Evolutionary conservation across 345 rosid genomes (phyloP).

Genomic region (Acer negundo): DNA sequence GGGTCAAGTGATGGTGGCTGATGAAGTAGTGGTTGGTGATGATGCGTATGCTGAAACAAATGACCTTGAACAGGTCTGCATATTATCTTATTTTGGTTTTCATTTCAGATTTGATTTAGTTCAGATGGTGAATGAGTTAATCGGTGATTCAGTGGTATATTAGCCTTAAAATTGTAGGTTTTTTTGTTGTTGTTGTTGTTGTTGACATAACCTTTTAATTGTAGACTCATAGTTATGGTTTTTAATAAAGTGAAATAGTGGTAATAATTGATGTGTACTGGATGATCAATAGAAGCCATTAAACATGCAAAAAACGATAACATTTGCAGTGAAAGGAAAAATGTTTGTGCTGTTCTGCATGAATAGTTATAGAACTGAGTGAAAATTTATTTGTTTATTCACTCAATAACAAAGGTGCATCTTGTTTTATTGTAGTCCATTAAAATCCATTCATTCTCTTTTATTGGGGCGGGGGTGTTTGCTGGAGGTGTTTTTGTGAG

Average conservation of each 20-base stretch:
- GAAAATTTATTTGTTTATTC: no score
- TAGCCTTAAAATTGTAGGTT: not conserved
- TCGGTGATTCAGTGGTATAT: not conserved
- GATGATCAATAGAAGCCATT: no score
- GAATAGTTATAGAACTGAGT: no score
- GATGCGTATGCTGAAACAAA: conserved; percentile 49
- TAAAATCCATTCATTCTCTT: no score
- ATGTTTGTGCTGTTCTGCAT: no score
- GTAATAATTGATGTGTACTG: not conserved
- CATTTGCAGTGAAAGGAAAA: no score
- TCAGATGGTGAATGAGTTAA: not conserved
- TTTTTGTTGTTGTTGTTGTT: no score
- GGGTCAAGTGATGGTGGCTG: conserved; percentile 42
- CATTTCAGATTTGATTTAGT: not conserved
- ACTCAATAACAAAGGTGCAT: no score
- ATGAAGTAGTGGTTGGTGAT: conserved; percentile 45
- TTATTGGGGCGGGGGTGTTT: no score
- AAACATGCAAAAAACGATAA: no score
- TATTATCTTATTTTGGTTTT: not conserved
- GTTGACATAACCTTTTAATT: no score
- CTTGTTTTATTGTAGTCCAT: no score
- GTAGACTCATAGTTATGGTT: not conserved
- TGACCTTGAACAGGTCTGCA: conserved; percentile 67
- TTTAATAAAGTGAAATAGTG: not conserved
- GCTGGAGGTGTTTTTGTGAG: not conserved